Percentiles rank a stretch among this genome's conserved stretches.
Evolutionary conservation across 352 stramenopile species (phyloP).

Genomic region (Pythium apleroticum): DNA sequence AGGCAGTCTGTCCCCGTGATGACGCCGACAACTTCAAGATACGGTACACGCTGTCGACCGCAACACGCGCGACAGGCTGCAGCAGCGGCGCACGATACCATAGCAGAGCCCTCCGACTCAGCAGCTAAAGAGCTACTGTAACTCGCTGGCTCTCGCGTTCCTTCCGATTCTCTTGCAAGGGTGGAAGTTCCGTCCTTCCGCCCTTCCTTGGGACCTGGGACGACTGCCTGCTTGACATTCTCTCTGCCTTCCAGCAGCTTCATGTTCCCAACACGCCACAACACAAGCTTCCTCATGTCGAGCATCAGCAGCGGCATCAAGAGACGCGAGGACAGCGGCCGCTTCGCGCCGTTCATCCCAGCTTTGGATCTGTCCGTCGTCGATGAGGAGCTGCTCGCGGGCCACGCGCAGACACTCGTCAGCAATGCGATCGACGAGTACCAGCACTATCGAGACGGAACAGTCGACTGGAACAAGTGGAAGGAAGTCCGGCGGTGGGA

Average conservation of each 20-base stretch:
- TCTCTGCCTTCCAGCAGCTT: neutral
- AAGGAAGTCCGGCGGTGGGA: constrained; percentile 14
- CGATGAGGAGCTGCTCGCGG: constrained; percentile 7
- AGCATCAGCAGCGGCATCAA: constrained; percentile 1
- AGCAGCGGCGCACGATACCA: neutral
- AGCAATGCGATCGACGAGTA: constrained; percentile 14
- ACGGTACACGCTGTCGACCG: neutral
- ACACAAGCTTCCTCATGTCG: constrained; percentile 12
- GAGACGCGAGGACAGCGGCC: constrained; percentile 2
- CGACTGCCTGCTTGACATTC: neutral
- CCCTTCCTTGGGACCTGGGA: neutral
- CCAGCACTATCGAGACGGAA: constrained; percentile 14
- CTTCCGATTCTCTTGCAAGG: neutral
- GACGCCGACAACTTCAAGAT: neutral
- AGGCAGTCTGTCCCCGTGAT: neutral
- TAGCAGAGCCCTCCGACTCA: neutral
- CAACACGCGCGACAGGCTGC: neutral
- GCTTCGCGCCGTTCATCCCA: constrained; percentile 17
- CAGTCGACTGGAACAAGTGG: constrained; percentile 21
- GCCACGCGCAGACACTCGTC: constrained; percentile 13
- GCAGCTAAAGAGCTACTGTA: neutral
- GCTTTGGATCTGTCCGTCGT: constrained; percentile 4
- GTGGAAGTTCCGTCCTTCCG: neutral
- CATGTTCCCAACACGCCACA: neutral
- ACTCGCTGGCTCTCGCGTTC: neutral